A percentile compares a stretch with the other conserved stretches of the same genome.
Conservation (phyloP, 192 early-diverging fungal species). For the Geosiphon pyriformis region DNA sequence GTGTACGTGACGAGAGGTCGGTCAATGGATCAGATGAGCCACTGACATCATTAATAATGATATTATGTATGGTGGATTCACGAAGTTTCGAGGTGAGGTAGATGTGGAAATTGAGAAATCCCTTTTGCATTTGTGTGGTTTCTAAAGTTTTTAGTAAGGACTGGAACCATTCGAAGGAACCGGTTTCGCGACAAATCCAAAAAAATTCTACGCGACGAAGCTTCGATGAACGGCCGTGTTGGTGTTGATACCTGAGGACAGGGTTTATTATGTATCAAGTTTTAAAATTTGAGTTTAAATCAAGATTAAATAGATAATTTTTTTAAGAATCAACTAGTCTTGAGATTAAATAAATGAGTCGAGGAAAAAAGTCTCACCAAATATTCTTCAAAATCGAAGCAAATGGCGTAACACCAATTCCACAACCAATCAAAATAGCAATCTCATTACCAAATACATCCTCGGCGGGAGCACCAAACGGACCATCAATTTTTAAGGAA, state of each 20-base stretch:
- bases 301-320: no score
- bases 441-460: conserved; percentile 71
- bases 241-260: conserved; percentile 34
- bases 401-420: conserved; percentile 76
- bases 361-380: conserved; percentile 45
- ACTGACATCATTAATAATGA: conserved; percentile 46
- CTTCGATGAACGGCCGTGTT: conserved; percentile 34
- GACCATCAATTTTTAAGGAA: conserved; percentile 64
- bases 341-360: not conserved
- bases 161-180: conserved; percentile 66
- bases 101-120: conserved; percentile 59
- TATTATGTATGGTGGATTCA: conserved; percentile 57
- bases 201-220: conserved; percentile 51
- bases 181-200: conserved; percentile 63
- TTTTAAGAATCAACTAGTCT: conserved; percentile 6
- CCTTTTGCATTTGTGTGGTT: conserved; percentile 47
- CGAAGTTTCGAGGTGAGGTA: conserved; percentile 59
- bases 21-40: conserved; percentile 64
- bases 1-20: conserved; percentile 56
- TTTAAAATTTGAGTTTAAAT: no score
- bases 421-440: conserved; percentile 60
- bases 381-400: conserved; percentile 65
- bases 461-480: conserved; percentile 75
- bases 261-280: no score
- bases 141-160: conserved; percentile 57